A percentile compares a stretch with the other conserved stretches of the same genome.
phyloP scores from a whole-genome alignment of 2,329 filamentous ascomycete species.

The Hymenoscyphus scutula region DNA sequence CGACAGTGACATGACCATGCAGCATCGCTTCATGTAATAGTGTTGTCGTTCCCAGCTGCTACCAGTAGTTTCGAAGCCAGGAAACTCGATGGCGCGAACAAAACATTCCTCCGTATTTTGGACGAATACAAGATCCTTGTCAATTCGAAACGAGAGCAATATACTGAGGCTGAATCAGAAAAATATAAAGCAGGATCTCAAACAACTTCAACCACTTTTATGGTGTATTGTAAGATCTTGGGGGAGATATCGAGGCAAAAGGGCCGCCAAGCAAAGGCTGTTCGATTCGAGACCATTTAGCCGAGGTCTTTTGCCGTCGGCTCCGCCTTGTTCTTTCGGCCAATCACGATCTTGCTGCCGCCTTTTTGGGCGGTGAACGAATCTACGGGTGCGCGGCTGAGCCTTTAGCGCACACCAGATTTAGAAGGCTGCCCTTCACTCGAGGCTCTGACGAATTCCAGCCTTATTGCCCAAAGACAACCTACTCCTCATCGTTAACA shows the following conservation, averaged over 20 bases:
- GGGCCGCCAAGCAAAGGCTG: neutral
- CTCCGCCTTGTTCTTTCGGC: neutral
- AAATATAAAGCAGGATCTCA: neutral
- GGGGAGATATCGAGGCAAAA: neutral
- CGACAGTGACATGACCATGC: neutral
- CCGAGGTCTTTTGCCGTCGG: neutral
- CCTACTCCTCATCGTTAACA: constrained; percentile 23
- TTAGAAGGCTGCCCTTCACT: constrained; percentile 9
- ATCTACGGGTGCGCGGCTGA: neutral
- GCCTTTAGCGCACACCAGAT: too few species aligned
- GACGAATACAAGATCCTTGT: neutral
- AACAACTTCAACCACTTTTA: neutral
- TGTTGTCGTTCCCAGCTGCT: neutral
- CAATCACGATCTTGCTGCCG: neutral
- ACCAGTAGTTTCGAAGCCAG: neutral
- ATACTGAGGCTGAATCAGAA: too few species aligned
- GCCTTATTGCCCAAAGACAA: constrained; percentile 18
- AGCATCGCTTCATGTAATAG: neutral
- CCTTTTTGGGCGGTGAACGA: neutral
- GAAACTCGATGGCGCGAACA: constrained; percentile 1
- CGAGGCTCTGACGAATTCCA: constrained; percentile 10
- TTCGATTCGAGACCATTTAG: neutral
- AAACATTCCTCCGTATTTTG: neutral
- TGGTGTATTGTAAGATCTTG: neutral
- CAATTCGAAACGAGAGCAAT: too few species aligned